Base-by-base conservation (phyloP, 768 basidiomycete genomes). In the Trametes punicea region DNA sequence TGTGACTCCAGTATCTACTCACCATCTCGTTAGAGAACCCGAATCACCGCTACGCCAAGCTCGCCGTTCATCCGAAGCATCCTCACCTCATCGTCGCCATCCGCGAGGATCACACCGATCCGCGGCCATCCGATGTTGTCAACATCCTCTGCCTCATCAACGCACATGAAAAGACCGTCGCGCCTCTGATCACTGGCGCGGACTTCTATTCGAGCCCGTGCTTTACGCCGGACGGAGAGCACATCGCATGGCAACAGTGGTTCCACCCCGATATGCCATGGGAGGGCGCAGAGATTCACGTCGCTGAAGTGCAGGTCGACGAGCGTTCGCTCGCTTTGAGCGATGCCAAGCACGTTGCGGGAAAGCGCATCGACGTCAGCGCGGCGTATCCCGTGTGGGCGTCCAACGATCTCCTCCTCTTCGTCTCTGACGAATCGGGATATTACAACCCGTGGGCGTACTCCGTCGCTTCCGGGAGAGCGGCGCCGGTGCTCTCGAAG, bases 181-280 rank as follows among this genome's bases (percentile, higher is more conserved):
- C 73, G 6, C 69, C 77, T 4, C 69, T 90, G 36, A 71, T 73
- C 2, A 70, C 74, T 0, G 87, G 85, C 5, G 81, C 82, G 4
- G 88, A 90, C 65, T 92, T 92, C 71, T 93, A 91, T 67, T 76
- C 78, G 40, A 68, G 74, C 1, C 82, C 87, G 0, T 70, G 68
- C 25, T 84, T 87, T 71, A 82, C 81, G 27, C 78, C 82, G 0
- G 78, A 84, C 57, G 88, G 86, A 0, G 72, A 67, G 31, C 74
- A 72, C 49, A 62, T 90, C 16, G 78, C 76, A 1, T 91, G 83
- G 83, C 72, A 81, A 38, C 76, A 84, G 57, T 88, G 87, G 88
- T 76, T 69, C 58, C 85, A 85, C 47, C 84, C 85, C 0, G 77
- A 84, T 57, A 84, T 85, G 84, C 81, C 88, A 13, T 91, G 87